These are phyloP conservation scores for Pugionium cornutum DNA, from an alignment of 345 rosid species.

Conservation along the genomic window DNA sequence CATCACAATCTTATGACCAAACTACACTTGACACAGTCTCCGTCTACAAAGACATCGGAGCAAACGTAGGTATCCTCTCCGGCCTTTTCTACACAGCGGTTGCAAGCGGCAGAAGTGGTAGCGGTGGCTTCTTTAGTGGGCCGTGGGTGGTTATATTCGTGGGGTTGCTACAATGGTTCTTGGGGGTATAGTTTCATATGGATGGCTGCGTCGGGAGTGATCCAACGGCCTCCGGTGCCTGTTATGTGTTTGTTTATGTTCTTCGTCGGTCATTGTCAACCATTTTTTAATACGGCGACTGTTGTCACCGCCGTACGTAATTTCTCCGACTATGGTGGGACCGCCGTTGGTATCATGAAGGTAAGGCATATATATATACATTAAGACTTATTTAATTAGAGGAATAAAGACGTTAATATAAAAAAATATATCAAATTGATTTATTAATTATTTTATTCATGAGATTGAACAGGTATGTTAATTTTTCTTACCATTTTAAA, in stretches of 20 bases:
- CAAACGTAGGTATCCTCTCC: slow-evolving; percentile 74
- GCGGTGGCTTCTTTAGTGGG: slow-evolving; percentile 39
- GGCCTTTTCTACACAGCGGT: slow-evolving; percentile 76
- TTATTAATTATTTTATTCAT: background rate
- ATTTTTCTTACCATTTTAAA: background rate
- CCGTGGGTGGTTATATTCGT: slow-evolving; percentile 75
- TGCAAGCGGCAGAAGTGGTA: slow-evolving; percentile 39
- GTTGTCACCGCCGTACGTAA: slow-evolving; percentile 77
- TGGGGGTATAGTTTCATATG: slow-evolving; percentile 73
- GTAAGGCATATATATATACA: slow-evolving; percentile 34
- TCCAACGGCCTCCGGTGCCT: slow-evolving; percentile 62
- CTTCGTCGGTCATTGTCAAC: slow-evolving; percentile 72
- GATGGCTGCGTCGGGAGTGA: slow-evolving; percentile 80
- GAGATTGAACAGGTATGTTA: background rate
- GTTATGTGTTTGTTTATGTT: slow-evolving; percentile 75
- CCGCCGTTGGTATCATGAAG: slow-evolving; percentile 89
- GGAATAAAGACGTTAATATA: background rate
- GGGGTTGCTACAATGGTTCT: slow-evolving; percentile 68
- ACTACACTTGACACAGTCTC: slow-evolving; percentile 92
- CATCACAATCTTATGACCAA: slow-evolving; percentile 79
- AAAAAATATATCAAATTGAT: background rate
- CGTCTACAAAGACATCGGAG: slow-evolving; percentile 92
- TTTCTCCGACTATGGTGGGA: slow-evolving; percentile 70
- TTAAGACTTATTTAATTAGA: background rate
- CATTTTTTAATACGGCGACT: slow-evolving; percentile 70